phyloP scores from a whole-genome alignment of 2,329 filamentous ascomycete species.

The Coniochaeta sp. region DNA sequence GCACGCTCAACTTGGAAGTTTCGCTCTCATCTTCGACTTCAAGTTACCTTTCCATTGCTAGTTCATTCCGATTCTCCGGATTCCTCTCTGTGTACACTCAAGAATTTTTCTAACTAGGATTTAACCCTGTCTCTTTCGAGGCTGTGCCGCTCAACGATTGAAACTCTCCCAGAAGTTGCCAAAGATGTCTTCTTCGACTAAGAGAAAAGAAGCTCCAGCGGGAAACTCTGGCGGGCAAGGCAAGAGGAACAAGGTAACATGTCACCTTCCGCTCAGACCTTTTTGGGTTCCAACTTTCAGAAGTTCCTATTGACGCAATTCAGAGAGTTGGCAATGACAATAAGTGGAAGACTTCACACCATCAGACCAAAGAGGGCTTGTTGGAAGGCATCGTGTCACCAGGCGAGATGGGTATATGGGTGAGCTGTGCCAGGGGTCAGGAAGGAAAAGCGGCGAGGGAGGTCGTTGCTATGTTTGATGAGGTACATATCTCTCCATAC shows the following conservation, averaged over 20 bases:
- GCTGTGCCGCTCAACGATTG: not conserved
- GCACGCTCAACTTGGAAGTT: too few species aligned
- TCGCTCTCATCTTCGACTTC: too few species aligned
- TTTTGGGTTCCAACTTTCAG: too few species aligned
- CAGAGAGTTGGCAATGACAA: conserved; percentile 42
- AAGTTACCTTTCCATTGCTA: too few species aligned
- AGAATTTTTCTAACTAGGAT: too few species aligned
- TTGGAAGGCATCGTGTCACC: conserved; percentile 46
- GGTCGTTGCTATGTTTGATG: conserved; percentile 57
- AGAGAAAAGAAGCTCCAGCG: conserved; percentile 25
- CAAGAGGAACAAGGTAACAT: conserved; percentile 29
- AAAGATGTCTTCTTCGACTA: conserved; percentile 23
- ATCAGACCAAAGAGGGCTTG: conserved; percentile 37
- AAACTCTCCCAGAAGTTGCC: not conserved
- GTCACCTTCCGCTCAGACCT: too few species aligned
- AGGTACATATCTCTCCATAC: conserved; percentile 37
- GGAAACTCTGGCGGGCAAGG: conserved; percentile 12
- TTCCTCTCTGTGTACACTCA: too few species aligned
- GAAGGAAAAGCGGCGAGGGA: conserved; percentile 64
- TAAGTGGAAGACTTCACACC: conserved; percentile 56
- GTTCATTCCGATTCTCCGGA: too few species aligned
- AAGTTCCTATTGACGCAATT: not conserved
- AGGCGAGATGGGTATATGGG: conserved; percentile 70
- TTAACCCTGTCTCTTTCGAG: too few species aligned
- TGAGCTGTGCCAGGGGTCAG: conserved; percentile 66